A percentile compares a stretch with the other conserved stretches of the same genome.
These are phyloP conservation scores for Aspergillus intermedius DNA, from an alignment of 2,329 filamentous ascomycete species.

Conservation along the genomic window DNA sequence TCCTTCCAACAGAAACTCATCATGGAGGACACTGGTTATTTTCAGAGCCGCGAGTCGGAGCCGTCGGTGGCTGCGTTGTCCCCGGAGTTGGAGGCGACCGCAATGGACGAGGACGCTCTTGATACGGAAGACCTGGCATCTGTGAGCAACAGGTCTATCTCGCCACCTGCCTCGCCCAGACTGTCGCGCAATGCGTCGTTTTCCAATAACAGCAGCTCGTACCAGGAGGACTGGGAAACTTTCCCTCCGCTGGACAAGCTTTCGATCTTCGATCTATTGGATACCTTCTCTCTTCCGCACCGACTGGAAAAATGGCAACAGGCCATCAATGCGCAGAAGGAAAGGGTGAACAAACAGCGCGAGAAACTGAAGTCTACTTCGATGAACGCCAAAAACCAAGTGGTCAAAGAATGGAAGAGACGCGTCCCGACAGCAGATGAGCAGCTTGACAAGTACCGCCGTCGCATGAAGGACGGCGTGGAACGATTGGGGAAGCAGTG, in stretches of 20 bases:
- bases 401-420: conserved; percentile 88
- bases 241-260: conserved; percentile 85
- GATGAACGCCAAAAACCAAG: conserved; percentile 72
- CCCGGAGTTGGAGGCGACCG: conserved; percentile 17
- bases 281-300: conserved; percentile 83
- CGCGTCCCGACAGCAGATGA: conserved; percentile 82
- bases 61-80: conserved; percentile 16
- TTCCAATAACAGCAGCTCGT: conserved; percentile 75
- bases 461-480: conserved; percentile 80
- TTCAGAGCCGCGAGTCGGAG: conserved; percentile 18
- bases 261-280: conserved; percentile 85
- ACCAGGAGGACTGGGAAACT: conserved; percentile 80
- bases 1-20: conserved; percentile 32
- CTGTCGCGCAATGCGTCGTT: conserved; percentile 74
- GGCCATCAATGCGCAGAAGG: conserved; percentile 72
- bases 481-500: conserved; percentile 78
- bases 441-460: conserved; percentile 83
- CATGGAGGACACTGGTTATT: conserved; percentile 22
- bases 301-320: conserved; percentile 86
- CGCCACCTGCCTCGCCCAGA: conserved; percentile 26
- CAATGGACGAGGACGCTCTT: conserved; percentile 18
- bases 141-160: conserved; percentile 23
- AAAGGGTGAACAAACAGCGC: conserved; percentile 76
- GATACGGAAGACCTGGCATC: conserved; percentile 22
- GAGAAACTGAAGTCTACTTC: conserved; percentile 72